These are phyloP conservation scores for Chalaropsis thielavioides DNA, from an alignment of 2,329 filamentous ascomycete species.

Conservation along the genomic window DNA sequence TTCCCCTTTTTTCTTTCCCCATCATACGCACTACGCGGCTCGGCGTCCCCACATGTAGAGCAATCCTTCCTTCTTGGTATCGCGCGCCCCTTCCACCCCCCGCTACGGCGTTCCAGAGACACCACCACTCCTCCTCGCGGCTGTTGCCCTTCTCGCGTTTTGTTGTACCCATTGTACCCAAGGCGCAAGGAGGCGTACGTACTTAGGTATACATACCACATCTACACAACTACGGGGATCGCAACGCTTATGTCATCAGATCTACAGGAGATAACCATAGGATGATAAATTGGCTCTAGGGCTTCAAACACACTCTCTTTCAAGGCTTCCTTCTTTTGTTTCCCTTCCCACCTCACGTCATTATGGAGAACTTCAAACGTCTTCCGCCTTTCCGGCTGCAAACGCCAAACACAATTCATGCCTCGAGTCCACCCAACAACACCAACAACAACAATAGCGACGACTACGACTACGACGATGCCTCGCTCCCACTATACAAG, in stretches of 20 bases:
- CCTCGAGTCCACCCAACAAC: conserved; percentile 23
- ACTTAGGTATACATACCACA: background rate
- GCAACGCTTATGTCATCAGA: background rate
- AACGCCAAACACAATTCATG: conserved; percentile 22
- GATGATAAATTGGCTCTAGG: background rate
- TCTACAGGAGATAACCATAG: background rate
- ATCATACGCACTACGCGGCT: background rate
- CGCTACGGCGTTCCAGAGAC: background rate
- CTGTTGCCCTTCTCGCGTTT: background rate
- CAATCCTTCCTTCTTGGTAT: background rate
- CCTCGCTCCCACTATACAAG: conserved; percentile 20
- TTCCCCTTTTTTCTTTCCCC: background rate
- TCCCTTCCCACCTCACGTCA: background rate
- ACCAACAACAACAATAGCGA: no score
- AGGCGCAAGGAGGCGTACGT: background rate
- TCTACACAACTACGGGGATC: background rate
- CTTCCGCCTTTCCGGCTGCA: conserved; percentile 14
- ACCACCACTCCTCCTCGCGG: background rate
- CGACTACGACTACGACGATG: no score
- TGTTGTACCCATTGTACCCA: background rate
- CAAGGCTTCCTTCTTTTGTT: background rate
- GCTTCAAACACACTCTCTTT: background rate
- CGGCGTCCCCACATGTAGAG: background rate
- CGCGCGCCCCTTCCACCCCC: background rate
- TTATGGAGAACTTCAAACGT: conserved; percentile 16